These are phyloP conservation scores for Lichina pygmaea DNA, from an alignment of 495 filamentous ascomycete genomes.

Conservation along the genomic window DNA sequence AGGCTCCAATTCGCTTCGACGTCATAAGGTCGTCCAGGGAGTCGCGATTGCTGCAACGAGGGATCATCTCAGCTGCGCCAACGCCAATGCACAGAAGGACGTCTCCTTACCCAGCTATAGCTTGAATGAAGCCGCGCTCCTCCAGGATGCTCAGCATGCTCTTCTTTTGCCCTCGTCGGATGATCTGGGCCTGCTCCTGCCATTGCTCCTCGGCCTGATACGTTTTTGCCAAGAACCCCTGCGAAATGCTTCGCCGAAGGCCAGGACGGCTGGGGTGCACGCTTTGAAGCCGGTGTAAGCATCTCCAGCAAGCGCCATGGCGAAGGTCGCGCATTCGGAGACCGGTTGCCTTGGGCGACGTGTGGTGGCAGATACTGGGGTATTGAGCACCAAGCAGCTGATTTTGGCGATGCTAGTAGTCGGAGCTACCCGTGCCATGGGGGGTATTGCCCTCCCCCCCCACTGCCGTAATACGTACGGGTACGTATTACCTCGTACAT, in stretches of 20 bases:
- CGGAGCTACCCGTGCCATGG: too few species aligned
- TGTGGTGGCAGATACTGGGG: too few species aligned
- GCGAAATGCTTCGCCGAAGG: not conserved
- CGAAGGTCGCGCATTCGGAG: too few species aligned
- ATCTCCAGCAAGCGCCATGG: not conserved
- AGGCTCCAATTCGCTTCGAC: constrained; percentile 43
- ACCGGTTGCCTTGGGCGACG: too few species aligned
- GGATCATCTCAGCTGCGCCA: not conserved
- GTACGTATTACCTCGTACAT: too few species aligned
- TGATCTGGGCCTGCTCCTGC: constrained; percentile 24
- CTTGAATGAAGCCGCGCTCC: constrained; percentile 54
- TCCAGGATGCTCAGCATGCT: constrained; percentile 45
- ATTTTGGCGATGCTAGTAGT: too few species aligned
- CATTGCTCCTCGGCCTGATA: constrained; percentile 27
- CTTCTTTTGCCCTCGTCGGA: constrained; percentile 30
- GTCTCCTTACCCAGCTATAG: constrained; percentile 47
- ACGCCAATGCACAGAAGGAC: not conserved
- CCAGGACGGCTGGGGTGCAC: not conserved
- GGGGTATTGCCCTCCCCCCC: too few species aligned
- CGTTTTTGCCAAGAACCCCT: constrained; percentile 15
- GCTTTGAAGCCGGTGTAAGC: not conserved
- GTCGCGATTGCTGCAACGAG: constrained; percentile 22
- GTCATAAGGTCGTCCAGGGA: constrained; percentile 45
- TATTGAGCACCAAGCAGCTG: too few species aligned
- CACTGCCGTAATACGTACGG: too few species aligned